Percentiles rank a stretch among this genome's conserved stretches.
phyloP scores from a whole-genome alignment of 768 basidiomycete species.

The Cubamyces lactineus region DNA sequence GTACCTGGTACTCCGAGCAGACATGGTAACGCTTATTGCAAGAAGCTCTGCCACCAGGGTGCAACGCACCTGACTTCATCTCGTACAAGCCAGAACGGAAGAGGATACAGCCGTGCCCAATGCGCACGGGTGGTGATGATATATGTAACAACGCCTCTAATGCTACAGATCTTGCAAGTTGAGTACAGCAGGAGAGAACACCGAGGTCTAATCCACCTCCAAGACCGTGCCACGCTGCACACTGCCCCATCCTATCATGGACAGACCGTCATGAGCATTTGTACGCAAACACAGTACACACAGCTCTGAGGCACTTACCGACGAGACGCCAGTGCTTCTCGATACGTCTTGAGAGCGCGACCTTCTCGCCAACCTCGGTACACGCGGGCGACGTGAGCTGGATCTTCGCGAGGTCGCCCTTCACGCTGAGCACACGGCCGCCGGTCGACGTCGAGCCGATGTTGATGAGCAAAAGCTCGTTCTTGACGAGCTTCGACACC shows the following conservation, averaged over 20 bases:
- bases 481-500: conserved; percentile 87
- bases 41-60: too few species aligned
- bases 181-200: conserved; percentile 12
- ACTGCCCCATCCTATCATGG: conserved; percentile 63
- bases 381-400: conserved; percentile 94
- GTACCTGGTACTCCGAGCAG: too few species aligned
- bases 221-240: conserved; percentile 84
- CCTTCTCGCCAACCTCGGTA: conserved; percentile 97
- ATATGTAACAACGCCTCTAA: conserved; percentile 29
- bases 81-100: not conserved
- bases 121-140: conserved; percentile 12
- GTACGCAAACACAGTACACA: not conserved
- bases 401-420: conserved; percentile 93
- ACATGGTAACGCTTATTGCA: too few species aligned
- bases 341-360: conserved; percentile 90
- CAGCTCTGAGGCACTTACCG: conserved; percentile 54
- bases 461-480: conserved; percentile 93
- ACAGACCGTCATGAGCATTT: not conserved
- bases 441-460: conserved; percentile 98
- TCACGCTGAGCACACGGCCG: conserved; percentile 91
- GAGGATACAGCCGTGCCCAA: conserved; percentile 16
- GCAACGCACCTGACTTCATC: not conserved
- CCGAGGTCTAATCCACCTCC: conserved; percentile 61
- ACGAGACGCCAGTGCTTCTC: conserved; percentile 99
- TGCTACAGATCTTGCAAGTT: conserved; percentile 29